These are phyloP conservation scores for Begonia fuchsioides DNA, from an alignment of 306 rosid species.

Conservation along the genomic window DNA sequence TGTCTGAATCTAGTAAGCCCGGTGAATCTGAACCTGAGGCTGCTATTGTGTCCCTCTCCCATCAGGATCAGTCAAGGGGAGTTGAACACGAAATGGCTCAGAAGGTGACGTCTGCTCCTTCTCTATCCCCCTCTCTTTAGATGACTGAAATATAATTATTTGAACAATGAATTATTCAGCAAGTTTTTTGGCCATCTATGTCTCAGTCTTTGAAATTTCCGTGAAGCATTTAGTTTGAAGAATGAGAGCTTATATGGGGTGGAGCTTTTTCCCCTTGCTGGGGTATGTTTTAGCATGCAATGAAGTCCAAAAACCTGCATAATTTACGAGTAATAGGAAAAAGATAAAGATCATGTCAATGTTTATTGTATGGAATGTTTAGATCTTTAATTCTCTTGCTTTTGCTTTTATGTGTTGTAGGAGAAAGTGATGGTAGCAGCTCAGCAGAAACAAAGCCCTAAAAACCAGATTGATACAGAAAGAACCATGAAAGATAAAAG, in stretches of 20 bases:
- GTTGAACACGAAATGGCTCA: constrained; percentile 42
- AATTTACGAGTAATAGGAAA: too few species aligned
- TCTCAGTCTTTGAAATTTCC: too few species aligned
- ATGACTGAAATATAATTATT: too few species aligned
- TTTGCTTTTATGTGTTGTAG: constrained; percentile 19
- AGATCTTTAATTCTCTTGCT: not conserved
- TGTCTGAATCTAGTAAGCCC: constrained; percentile 36
- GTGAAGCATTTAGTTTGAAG: too few species aligned
- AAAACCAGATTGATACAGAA: constrained; percentile 40
- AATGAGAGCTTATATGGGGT: too few species aligned
- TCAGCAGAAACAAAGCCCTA: constrained; percentile 35
- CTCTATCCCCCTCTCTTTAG: constrained; percentile 2
- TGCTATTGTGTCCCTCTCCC: constrained; percentile 27
- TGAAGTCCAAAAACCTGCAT: too few species aligned
- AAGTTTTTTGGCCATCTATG: too few species aligned
- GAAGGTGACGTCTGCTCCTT: constrained; percentile 28
- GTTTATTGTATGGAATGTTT: not conserved
- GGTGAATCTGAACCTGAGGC: constrained; percentile 40
- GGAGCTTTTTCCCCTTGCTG: too few species aligned
- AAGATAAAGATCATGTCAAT: not conserved
- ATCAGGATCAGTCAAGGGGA: constrained; percentile 43
- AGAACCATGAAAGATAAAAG: constrained; percentile 45
- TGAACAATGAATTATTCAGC: too few species aligned
- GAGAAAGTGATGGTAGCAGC: constrained; percentile 35
- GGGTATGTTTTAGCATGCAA: too few species aligned